These are phyloP conservation scores for Juncus inflexus DNA, from an alignment of 176 grass and related monocot genomes.

Conservation along the genomic window DNA sequence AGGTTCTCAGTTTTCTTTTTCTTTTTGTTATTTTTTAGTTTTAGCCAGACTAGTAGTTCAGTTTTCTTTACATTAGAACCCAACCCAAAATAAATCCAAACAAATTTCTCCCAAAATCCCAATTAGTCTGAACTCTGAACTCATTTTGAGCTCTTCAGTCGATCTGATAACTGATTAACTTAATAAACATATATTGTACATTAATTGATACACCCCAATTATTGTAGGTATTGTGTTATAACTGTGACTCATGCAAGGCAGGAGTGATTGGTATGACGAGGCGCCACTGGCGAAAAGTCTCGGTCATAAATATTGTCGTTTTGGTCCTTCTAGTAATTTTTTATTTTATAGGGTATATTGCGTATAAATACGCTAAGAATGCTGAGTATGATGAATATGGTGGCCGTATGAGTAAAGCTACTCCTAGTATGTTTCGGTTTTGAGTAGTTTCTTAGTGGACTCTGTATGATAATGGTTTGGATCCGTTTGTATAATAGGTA, in stretches of 20 bases:
- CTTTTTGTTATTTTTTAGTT: too few species aligned
- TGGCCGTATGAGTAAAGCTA: conserved; percentile 3
- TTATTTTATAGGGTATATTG: conserved; percentile 35
- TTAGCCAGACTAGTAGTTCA: too few species aligned
- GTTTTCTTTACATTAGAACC: too few species aligned
- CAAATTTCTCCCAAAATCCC: too few species aligned
- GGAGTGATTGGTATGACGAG: conserved; percentile 41
- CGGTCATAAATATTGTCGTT: conserved; percentile 49
- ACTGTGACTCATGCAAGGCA: conserved; percentile 61
- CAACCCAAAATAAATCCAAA: too few species aligned
- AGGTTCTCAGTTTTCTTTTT: neutral
- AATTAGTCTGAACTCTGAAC: too few species aligned
- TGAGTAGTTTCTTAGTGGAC: neutral
- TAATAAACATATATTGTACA: too few species aligned
- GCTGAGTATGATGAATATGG: conserved; percentile 25
- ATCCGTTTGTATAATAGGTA: neutral
- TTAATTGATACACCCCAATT: too few species aligned
- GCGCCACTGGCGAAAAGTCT: conserved; percentile 55
- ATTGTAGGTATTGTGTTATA: conserved; percentile 41
- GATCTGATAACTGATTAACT: too few species aligned
- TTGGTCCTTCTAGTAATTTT: conserved; percentile 43
- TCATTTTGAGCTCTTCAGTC: too few species aligned
- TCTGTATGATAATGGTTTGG: neutral
- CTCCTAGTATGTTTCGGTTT: conserved; percentile 19
- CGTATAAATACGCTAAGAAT: conserved; percentile 48